phyloP scores from a whole-genome alignment of 2,329 filamentous ascomycete genomes.

The Zymoseptoria ardabiliae region DNA sequence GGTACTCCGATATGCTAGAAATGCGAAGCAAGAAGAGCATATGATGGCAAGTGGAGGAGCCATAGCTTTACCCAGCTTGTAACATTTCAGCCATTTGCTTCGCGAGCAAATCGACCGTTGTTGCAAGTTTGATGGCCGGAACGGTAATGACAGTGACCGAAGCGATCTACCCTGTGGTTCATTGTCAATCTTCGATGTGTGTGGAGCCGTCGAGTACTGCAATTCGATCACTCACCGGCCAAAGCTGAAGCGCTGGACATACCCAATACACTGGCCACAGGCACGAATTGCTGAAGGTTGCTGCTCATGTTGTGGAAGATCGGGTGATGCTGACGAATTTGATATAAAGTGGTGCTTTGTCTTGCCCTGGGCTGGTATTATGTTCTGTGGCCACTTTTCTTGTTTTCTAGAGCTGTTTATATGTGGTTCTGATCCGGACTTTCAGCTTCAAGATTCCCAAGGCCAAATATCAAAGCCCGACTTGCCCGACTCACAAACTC shows the following conservation, averaged over 20 bases:
- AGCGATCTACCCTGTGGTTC: conserved; percentile 12
- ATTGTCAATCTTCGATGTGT: background rate
- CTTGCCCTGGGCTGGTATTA: too few species aligned
- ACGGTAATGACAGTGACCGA: conserved; percentile 16
- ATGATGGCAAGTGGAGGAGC: conserved; percentile 18
- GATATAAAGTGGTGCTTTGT: too few species aligned
- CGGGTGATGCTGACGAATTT: too few species aligned
- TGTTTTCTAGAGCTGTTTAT: too few species aligned
- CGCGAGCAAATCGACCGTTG: conserved; percentile 9
- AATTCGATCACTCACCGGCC: conserved; percentile 3
- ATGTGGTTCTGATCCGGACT: too few species aligned
- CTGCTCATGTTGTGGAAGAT: conserved; percentile 4
- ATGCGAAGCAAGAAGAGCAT: conserved; percentile 13
- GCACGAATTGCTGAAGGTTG: conserved; percentile 11
- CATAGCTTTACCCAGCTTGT: conserved; percentile 14
- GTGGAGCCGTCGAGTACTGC: background rate
- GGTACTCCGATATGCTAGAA: conserved; percentile 18
- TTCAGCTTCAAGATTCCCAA: too few species aligned
- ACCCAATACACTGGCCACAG: conserved; percentile 11
- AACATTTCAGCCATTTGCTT: conserved; percentile 22
- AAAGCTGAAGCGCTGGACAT: conserved; percentile 14
- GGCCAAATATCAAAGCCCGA: too few species aligned
- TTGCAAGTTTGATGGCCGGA: conserved; percentile 15
- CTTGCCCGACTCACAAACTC: too few species aligned
- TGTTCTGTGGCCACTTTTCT: too few species aligned